Evolutionary conservation across 306 rosid species (phyloP).

Genomic region (Mimosa pudica): DNA sequence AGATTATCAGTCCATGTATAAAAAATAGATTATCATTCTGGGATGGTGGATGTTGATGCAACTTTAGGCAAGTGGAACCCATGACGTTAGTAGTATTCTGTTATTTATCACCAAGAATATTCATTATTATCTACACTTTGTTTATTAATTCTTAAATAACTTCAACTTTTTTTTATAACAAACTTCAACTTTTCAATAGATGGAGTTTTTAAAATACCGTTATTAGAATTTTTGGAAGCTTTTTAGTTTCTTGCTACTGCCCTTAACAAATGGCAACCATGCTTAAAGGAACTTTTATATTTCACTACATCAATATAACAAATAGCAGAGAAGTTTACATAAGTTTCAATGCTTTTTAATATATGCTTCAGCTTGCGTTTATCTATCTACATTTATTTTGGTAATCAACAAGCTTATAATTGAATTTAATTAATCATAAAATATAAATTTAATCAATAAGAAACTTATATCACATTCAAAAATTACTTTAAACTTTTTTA

Average conservation of each 20-base stretch:
- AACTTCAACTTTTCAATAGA: not conserved
- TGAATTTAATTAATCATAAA: not conserved
- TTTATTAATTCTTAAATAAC: not conserved
- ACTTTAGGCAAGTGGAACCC: not conserved
- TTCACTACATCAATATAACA: not conserved
- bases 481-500: not conserved
- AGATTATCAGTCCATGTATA: not conserved
- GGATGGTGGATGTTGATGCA: not conserved
- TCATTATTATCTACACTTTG: not conserved
- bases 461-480: not conserved
- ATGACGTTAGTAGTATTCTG: not conserved
- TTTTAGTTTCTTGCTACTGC: not conserved
- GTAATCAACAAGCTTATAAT: not conserved
- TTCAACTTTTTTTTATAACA: not conserved
- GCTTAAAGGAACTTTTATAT: not conserved
- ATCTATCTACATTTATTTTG: not conserved
- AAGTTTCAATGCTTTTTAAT: not conserved
- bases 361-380: not conserved
- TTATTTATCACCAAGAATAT: not conserved
- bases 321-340: not conserved
- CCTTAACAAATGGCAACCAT: not conserved
- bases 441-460: not conserved
- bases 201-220: not conserved
- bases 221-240: not conserved
- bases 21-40: too few species aligned